Evolutionary conservation across 1,139 yeast genomes (phyloP), one percentile per base, ranked within the genome.

Genomic region (Taphrina confusa): DNA sequence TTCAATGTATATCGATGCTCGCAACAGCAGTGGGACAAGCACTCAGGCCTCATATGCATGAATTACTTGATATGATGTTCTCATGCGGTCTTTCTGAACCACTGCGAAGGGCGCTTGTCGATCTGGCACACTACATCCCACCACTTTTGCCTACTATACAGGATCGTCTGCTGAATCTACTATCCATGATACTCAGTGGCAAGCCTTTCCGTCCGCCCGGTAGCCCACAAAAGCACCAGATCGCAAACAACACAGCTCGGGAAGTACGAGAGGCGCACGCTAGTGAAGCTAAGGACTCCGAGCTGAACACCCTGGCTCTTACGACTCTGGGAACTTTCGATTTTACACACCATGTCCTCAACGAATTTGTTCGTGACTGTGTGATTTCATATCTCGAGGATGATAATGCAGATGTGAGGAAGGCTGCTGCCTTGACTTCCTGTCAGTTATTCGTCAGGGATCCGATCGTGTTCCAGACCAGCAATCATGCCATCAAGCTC

Each of bases 11-110:
- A 55, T 89, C 95, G 0, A 87, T 88, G 73, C 75, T 92, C 52
- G 91, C 96, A 0, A 80, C 81, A 23, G 95, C 97, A 0, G 90
- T 91, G 11, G 97, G 97, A 0, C 95, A 96, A n/a, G 95, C 96
- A 0, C 76, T 92, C 59, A 87, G 97, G 0, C 91, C 91, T 69
- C 92, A 89, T 69, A 76, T 92, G 64, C 92, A 90, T 65, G 95
- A 89, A 68, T 80, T 91, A 23, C 75, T 92, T 62, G 94, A 86
- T 66, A 78, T 87, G 76, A 80, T 91, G 74, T 80, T 92, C 68
- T 81, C 86, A 60, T 89, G 96, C 65, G 88, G 96, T 0, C 78
- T 92, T 55, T 86, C 92, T 20, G 85, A 81, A 63, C 84, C 87
- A 65, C 82, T 91, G 82, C 84, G 88, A 69, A 82, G 83, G 62